Percentiles rank a stretch among this genome's conserved stretches.
These are phyloP conservation scores for Diaporthe sp. DNA, from an alignment of 2,329 filamentous ascomycete species.

Conservation along the genomic window DNA sequence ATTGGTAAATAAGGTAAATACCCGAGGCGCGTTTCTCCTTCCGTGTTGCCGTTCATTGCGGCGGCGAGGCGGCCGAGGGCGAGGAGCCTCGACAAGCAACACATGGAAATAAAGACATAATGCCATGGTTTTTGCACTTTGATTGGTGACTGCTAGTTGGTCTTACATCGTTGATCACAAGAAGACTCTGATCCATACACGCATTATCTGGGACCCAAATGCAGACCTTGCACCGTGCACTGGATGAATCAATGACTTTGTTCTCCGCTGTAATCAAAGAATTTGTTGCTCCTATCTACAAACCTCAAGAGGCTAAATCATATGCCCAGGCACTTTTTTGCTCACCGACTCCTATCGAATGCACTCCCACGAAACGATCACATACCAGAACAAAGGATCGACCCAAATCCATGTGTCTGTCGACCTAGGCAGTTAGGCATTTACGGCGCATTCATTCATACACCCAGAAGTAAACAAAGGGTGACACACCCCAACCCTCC, in stretches of 20 bases:
- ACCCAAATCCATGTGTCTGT: neutral
- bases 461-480: neutral
- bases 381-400: neutral
- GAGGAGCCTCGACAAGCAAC: conserved; percentile 20
- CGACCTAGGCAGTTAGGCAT: neutral
- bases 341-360: conserved; percentile 17
- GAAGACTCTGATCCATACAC: neutral
- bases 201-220: neutral
- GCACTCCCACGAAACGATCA: neutral
- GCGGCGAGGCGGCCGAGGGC: neutral
- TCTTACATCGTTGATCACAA: neutral
- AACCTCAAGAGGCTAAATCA: neutral
- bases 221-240: neutral
- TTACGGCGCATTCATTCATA: neutral
- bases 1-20: conserved; percentile 25
- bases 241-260: neutral
- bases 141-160: neutral
- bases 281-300: neutral
- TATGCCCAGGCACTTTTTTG: conserved; percentile 1
- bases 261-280: neutral
- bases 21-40: neutral
- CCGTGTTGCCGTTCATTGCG: neutral
- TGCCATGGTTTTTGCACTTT: neutral
- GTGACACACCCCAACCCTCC: too few relatives aligned
- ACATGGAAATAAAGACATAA: conserved; percentile 2